These are phyloP conservation scores for Elsinoe australis DNA, from an alignment of 2,329 filamentous ascomycete species.

Conservation along the genomic window DNA sequence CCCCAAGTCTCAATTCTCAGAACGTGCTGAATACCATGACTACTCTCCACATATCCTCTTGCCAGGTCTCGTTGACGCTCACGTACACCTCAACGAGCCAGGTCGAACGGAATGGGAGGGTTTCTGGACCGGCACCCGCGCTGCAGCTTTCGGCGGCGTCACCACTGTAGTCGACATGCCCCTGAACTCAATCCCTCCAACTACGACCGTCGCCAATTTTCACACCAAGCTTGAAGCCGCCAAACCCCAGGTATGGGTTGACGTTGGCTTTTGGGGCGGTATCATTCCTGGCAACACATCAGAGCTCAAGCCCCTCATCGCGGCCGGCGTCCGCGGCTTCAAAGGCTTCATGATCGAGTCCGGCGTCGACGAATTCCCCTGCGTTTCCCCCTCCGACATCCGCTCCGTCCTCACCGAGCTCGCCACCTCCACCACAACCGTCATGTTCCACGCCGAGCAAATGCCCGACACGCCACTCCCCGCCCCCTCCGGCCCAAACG, in stretches of 20 bases:
- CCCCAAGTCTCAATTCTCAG: conserved; percentile 66
- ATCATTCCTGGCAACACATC: conserved; percentile 81
- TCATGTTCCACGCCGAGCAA: conserved; percentile 94
- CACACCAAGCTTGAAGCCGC: conserved; percentile 80
- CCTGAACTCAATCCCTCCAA: conserved; percentile 91
- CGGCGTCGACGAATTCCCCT: conserved; percentile 93
- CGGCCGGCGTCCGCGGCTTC: conserved; percentile 84
- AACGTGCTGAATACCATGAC: conserved; percentile 66
- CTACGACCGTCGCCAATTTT: conserved; percentile 76
- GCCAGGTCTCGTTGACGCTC: conserved; percentile 88
- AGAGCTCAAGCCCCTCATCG: conserved; percentile 71
- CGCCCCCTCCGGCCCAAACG: conserved; percentile 62
- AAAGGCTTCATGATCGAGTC: conserved; percentile 97
- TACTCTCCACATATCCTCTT: conserved; percentile 78
- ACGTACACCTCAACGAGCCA: conserved; percentile 96
- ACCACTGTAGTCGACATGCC: conserved; percentile 98
- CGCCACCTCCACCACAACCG: conserved; percentile 71
- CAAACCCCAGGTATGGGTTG: conserved; percentile 87
- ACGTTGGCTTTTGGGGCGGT: conserved; percentile 97
- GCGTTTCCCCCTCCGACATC: conserved; percentile 74
- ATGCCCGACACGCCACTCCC: conserved; percentile 73
- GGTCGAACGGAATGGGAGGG: conserved; percentile 98
- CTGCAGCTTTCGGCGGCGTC: conserved; percentile 89
- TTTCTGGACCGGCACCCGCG: conserved; percentile 88
- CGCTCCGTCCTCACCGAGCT: conserved; percentile 71